Evolutionary conservation across 139 green algal genomes (phyloP).

Genomic region (Limnomonas spitsbergensis): DNA sequence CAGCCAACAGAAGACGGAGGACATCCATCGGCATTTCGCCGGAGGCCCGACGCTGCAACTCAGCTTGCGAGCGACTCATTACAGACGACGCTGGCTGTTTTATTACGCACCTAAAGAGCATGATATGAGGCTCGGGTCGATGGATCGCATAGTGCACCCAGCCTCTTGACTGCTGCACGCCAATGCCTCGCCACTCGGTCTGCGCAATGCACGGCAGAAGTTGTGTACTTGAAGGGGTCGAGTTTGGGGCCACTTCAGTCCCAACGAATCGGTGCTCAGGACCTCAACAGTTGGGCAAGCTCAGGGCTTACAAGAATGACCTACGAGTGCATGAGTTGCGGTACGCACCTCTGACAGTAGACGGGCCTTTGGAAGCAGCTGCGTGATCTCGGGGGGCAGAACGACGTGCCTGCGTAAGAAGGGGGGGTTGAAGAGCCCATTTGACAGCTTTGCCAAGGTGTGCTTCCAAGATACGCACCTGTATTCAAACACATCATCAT

Average conservation of each 20-base stretch:
- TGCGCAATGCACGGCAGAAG: neutral
- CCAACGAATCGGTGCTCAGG: too few relatives aligned
- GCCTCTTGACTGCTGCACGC: slow-evolving; percentile 93
- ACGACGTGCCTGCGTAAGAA: slow-evolving; percentile 77
- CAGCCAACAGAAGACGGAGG: too few relatives aligned
- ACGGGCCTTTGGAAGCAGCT: slow-evolving; percentile 83
- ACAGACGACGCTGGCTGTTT: too few relatives aligned
- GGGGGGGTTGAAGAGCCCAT: neutral
- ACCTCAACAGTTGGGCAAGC: too few relatives aligned
- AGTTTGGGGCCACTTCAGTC: too few relatives aligned
- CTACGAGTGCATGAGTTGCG: too few relatives aligned
- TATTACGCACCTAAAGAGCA: slow-evolving; percentile 96
- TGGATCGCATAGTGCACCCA: slow-evolving; percentile 98
- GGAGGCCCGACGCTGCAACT: too few relatives aligned
- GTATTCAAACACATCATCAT: slow-evolving; percentile 93
- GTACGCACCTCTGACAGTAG: slow-evolving; percentile 86
- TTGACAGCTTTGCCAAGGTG: neutral
- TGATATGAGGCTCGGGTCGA: slow-evolving; percentile 93
- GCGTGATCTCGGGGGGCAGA: slow-evolving; percentile 85
- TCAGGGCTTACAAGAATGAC: too few relatives aligned
- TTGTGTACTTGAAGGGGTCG: too few relatives aligned
- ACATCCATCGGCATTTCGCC: too few relatives aligned
- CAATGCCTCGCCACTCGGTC: slow-evolving; percentile 87
- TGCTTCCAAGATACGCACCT: slow-evolving; percentile 34
- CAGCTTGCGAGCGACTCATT: too few relatives aligned